A percentile compares a stretch with the other conserved stretches of the same genome.
Conservation (phyloP, 1,284 basidiomycete genomes). For the Ceratobasidium sp. region DNA sequence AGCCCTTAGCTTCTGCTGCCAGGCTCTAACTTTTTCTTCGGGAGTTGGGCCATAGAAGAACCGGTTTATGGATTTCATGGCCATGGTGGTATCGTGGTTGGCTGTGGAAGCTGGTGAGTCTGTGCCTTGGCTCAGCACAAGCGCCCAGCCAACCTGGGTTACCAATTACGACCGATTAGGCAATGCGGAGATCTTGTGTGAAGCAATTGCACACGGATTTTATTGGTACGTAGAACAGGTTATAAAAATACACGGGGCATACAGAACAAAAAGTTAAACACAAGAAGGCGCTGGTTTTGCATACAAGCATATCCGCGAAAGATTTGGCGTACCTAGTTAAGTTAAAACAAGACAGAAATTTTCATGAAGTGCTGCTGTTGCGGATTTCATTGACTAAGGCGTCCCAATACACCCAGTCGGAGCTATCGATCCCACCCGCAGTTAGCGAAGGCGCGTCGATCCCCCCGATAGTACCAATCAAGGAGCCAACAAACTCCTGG, state of each 20-base stretch:
- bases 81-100: constrained; percentile 42
- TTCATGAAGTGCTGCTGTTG: constrained; percentile 44
- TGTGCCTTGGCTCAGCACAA: constrained; percentile 25
- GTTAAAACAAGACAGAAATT: constrained; percentile 12
- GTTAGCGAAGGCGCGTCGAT: constrained; percentile 51
- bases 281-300: constrained; percentile 14
- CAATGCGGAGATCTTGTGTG: not conserved
- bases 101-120: constrained; percentile 21
- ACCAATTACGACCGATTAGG: constrained; percentile 18
- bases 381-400: constrained; percentile 64
- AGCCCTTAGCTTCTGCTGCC: constrained; percentile 86
- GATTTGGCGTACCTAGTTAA: constrained; percentile 43
- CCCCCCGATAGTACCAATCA: constrained; percentile 43
- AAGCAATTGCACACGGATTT: constrained; percentile 15
- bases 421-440: constrained; percentile 66
- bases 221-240: constrained; percentile 32
- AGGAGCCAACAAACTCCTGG: constrained; percentile 33
- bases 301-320: constrained; percentile 24
- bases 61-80: constrained; percentile 88
- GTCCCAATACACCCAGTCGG: constrained; percentile 86
- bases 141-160: constrained; percentile 17
- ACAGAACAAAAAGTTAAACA: constrained; percentile 23
- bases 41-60: constrained; percentile 96
- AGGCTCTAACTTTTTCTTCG: constrained; percentile 89
- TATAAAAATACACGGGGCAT: constrained; percentile 40